A percentile compares a stretch with the other conserved stretches of the same genome.
Conservation (phyloP, 176 grass and related monocot genomes). For the Themeda triandra region DNA sequence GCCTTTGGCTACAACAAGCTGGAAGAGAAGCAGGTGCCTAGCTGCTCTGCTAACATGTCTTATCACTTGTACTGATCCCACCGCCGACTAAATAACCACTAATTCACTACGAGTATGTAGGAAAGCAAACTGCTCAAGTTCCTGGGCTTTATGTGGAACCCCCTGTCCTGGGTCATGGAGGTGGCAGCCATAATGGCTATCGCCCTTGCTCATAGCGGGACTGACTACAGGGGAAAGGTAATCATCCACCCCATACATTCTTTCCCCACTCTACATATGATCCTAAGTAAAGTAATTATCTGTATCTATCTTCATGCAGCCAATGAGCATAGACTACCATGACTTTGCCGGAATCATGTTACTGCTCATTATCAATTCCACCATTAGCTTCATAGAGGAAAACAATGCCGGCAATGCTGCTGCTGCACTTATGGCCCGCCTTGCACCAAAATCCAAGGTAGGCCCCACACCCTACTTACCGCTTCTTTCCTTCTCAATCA, state of each 20-base stretch:
- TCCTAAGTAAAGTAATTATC: no score
- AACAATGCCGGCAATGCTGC: conserved; percentile 78
- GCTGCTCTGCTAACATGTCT: not conserved
- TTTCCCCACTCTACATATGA: no score
- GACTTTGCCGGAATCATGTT: conserved; percentile 57
- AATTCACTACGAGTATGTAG: conserved; percentile 29
- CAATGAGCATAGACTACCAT: conserved; percentile 43
- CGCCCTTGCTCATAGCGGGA: conserved; percentile 55
- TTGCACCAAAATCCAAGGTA: conserved; percentile 70
- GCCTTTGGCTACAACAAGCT: conserved; percentile 65
- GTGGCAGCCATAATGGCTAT: conserved; percentile 69
- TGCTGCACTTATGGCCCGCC: conserved; percentile 63
- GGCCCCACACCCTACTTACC: not conserved
- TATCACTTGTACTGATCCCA: not conserved
- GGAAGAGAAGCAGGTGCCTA: conserved; percentile 59
- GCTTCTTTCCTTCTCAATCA: not conserved
- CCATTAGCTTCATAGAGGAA: conserved; percentile 75
- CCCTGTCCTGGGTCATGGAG: conserved; percentile 82
- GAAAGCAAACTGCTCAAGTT: conserved; percentile 82
- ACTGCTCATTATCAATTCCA: conserved; percentile 69
- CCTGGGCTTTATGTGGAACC: conserved; percentile 80
- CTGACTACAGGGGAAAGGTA: conserved; percentile 18
- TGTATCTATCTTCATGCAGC: conserved; percentile 5
- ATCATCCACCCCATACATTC: not conserved
- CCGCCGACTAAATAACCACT: not conserved